Base-by-base conservation (phyloP, 768 basidiomycete genomes). In the Lactarius indigo region DNA sequence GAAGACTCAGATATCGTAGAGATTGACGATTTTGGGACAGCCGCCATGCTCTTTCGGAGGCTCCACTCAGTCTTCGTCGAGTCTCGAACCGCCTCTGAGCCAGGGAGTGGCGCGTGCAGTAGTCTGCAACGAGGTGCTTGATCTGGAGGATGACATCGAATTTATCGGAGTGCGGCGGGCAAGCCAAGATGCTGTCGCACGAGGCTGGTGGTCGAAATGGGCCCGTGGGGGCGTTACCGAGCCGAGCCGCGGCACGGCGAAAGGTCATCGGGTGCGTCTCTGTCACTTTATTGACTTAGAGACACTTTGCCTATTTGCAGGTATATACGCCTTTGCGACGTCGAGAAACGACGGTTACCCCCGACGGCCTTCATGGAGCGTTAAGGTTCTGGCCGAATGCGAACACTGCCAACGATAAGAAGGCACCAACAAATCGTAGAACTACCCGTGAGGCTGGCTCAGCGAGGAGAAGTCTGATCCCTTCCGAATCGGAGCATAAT, bases 161-260 rank as follows among this genome's bases (percentile, higher is more conserved):
- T 73, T 72, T 17, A 69, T 71, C 64, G 76, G 73, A 65, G 70
- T 76, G 62, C 78, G 78, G 60, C 74, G 71, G 41, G 75, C 68
- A 20, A 65, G 65, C 26, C 59, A 60, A 31, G 54, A 81, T 57
- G 75, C 76, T 65, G 79, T 80, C n/a, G 79, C 78, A 54, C 76
- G 75, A 56, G 86, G 84, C 23, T 79, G 86, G 86, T 79, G 81
- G 78, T 76, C 80, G 12, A 79, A 78, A 62, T 87, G 83, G 83
- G 79, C 81, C 30, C 71, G 78, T 65, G 76, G 72, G 54, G 73
- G 50, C 31, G 42, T 58, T 23, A 41, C 42, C 47, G 59, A 31
- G 54, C 20, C 54, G 37, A 17, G 52, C 31, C n/a, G 31, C 17
- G 54, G 18, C 18, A 31, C 26, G 50, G 50, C 50, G 15, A 66